Percentiles rank a stretch among this genome's conserved stretches.
These are phyloP conservation scores for Apiotrichum montevideense DNA, from an alignment of 1,284 basidiomycete species.

Conservation along the genomic window DNA sequence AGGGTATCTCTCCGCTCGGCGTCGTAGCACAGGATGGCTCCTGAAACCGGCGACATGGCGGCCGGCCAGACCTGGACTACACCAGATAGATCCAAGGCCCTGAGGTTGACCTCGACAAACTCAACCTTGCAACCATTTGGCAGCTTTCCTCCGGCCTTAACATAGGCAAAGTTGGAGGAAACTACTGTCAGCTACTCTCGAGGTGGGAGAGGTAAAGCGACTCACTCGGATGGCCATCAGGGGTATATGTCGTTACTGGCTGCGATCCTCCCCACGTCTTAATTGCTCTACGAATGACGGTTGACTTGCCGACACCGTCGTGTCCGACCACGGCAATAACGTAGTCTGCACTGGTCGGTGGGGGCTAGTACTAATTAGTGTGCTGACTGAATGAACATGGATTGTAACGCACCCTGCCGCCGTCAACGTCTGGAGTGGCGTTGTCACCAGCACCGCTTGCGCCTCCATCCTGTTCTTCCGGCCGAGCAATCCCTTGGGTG, in stretches of 20 bases:
- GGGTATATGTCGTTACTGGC: constrained; percentile 17
- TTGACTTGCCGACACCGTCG: constrained; percentile 41
- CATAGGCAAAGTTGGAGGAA: constrained; percentile 28
- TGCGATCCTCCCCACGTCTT: constrained; percentile 35
- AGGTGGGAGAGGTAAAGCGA: too few relatives aligned
- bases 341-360: constrained; percentile 20
- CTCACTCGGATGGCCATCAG: constrained; percentile 22
- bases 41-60: constrained; percentile 28
- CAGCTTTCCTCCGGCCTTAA: constrained; percentile 36
- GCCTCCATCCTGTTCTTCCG: background rate
- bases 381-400: background rate
- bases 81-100: constrained; percentile 17
- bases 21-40: constrained; percentile 44
- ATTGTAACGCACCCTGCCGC: background rate
- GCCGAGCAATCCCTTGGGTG: background rate
- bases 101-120: constrained; percentile 40
- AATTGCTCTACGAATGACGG: constrained; percentile 35
- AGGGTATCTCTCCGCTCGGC: constrained; percentile 31
- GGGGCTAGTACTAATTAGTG: background rate
- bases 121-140: constrained; percentile 31
- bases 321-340: constrained; percentile 43
- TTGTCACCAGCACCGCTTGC: background rate
- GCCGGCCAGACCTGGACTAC: constrained; percentile 25
- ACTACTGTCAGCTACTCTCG: constrained; percentile 17
- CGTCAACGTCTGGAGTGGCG: background rate